Evolutionary conservation across 2,329 filamentous ascomycete genomes (phyloP).

Genomic region (Nannizziopsis arthrosporioides): DNA sequence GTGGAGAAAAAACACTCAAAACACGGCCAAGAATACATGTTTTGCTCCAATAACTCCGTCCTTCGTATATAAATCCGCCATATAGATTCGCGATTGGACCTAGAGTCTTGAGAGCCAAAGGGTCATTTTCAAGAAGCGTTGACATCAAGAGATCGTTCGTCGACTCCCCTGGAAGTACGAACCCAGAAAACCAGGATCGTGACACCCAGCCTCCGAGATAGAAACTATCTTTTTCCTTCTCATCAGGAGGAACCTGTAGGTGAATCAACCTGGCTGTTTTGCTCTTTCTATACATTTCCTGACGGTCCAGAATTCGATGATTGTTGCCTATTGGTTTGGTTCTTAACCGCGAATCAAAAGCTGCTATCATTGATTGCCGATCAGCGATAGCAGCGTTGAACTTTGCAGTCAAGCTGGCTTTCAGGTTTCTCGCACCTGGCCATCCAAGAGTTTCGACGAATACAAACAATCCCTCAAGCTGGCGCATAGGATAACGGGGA

Average conservation of each 20-base stretch:
- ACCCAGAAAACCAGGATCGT: constrained; percentile 43
- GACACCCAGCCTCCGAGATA: constrained; percentile 44
- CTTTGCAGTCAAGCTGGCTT: constrained; percentile 28
- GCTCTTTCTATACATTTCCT: constrained; percentile 25
- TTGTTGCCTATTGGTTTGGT: background rate
- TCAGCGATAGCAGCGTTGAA: constrained; percentile 20
- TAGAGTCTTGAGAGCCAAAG: constrained; percentile 36
- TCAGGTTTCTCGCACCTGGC: constrained; percentile 35
- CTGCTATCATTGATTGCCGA: background rate
- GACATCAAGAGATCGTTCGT: constrained; percentile 46
- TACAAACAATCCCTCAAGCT: constrained; percentile 40
- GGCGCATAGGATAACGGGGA: constrained; percentile 29
- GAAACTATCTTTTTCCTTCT: constrained; percentile 13
- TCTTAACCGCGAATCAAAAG: constrained; percentile 12
- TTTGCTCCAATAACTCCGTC: constrained; percentile 47
- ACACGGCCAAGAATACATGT: constrained; percentile 44
- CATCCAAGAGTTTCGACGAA: constrained; percentile 43
- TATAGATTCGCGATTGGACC: constrained; percentile 43
- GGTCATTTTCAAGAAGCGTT: constrained; percentile 45
- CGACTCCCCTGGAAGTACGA: constrained; percentile 44
- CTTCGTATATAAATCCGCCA: constrained; percentile 43
- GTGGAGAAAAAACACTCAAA: constrained; percentile 35
- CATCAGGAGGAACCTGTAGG: constrained; percentile 17
- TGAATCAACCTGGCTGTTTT: constrained; percentile 22
- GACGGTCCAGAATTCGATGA: constrained; percentile 12